Evolutionary conservation across 2,329 filamentous ascomycete species (phyloP).

Genomic region (Fusarium xyrophilum): DNA sequence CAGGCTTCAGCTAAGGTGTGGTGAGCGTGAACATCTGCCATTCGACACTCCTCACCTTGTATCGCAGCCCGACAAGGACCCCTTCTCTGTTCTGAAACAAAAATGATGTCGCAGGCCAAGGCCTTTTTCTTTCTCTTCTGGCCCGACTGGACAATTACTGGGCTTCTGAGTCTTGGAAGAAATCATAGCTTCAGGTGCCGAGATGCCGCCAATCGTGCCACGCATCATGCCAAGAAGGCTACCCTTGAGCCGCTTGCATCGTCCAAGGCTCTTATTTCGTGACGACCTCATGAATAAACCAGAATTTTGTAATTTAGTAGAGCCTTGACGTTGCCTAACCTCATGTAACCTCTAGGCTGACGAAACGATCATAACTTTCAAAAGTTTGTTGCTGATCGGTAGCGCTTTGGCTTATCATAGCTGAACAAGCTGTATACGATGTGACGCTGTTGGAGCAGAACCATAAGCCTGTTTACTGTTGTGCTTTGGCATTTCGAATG

Average conservation of each 20-base stretch:
- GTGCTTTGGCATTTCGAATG: background rate
- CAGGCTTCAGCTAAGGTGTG: conserved; percentile 21
- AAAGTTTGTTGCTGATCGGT: conserved; percentile 3
- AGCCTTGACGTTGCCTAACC: background rate
- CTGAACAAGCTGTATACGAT: background rate
- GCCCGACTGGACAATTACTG: conserved; percentile 17
- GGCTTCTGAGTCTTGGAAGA: background rate
- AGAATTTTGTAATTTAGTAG: background rate
- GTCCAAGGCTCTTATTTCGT: conserved; percentile 22
- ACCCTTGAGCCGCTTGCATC: conserved; percentile 31
- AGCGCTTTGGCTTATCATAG: background rate
- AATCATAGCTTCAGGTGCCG: conserved; percentile 8
- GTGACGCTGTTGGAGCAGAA: background rate
- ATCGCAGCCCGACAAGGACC: conserved; percentile 5
- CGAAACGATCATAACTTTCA: conserved; percentile 2
- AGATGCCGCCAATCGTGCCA: conserved; percentile 8
- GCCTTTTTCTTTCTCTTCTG: background rate
- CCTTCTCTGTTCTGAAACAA: conserved; percentile 31
- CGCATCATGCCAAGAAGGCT: conserved; percentile 16
- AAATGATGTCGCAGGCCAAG: conserved; percentile 33
- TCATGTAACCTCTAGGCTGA: conserved; percentile 5
- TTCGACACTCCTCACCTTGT: conserved; percentile 15
- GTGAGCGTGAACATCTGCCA: conserved; percentile 17
- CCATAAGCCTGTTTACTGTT: background rate
- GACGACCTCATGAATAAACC: background rate